phyloP scores from a whole-genome alignment of 768 basidiomycete species.

The Panaeolus papilionaceus region DNA sequence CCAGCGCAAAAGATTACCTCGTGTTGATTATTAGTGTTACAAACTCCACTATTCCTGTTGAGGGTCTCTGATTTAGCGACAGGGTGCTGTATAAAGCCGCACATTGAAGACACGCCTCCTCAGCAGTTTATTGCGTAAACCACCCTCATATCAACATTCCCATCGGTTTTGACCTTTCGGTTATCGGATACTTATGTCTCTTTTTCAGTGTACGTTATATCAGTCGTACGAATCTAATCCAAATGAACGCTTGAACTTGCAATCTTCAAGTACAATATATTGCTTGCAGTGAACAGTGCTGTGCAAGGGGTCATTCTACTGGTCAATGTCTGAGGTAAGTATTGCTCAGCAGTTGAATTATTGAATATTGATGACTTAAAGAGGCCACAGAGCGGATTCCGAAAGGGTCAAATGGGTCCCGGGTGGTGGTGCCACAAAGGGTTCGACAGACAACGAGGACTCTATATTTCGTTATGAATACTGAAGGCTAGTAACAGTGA shows the following conservation, averaged over 20 bases:
- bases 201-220: no score
- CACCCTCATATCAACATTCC: not conserved
- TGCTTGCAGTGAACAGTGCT: no score
- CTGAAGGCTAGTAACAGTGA: not conserved
- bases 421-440: slow-evolving; percentile 5
- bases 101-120: not conserved
- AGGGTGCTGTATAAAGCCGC: not conserved
- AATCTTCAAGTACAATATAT: no score
- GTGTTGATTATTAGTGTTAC: not conserved
- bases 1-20: not conserved
- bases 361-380: not conserved
- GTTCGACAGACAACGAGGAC: slow-evolving; percentile 7
- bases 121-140: not conserved
- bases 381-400: not conserved
- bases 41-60: not conserved
- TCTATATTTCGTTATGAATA: slow-evolving; percentile 5
- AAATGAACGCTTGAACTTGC: no score
- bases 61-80: not conserved
- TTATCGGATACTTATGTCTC: no score
- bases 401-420: slow-evolving; percentile 3
- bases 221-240: no score
- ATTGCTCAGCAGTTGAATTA: not conserved
- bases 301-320: no score
- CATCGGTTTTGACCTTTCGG: not conserved
- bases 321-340: not conserved